Percentiles rank a stretch among this genome's conserved stretches.
Conservation (phyloP, 2,329 filamentous ascomycete genomes). For the Penicillium sp. region DNA sequence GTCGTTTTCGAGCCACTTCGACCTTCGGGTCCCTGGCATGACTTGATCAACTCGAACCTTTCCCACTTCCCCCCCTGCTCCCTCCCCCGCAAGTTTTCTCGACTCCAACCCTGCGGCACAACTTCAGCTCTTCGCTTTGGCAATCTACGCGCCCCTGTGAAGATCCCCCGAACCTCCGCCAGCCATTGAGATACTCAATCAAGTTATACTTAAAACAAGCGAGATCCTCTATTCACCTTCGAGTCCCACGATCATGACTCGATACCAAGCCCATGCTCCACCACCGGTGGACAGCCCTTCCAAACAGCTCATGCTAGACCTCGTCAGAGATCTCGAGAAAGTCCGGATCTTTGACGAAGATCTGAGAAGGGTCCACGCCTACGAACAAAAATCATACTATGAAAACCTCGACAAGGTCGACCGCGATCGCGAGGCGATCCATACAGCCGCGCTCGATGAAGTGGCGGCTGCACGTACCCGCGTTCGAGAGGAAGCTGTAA, state of each 20-base stretch:
- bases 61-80: background rate
- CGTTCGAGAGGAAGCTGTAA: conserved; percentile 59
- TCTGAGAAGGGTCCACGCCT: conserved; percentile 46
- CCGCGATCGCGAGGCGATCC: conserved; percentile 63
- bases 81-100: background rate
- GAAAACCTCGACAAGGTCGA: conserved; percentile 64
- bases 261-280: conserved; percentile 29
- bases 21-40: background rate
- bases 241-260: conserved; percentile 25
- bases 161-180: background rate
- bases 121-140: background rate
- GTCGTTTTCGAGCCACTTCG: background rate
- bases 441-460: conserved; percentile 66
- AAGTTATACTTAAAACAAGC: background rate
- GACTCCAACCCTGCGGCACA: background rate
- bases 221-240: background rate
- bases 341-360: conserved; percentile 45
- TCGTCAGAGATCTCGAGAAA: conserved; percentile 44
- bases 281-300: conserved; percentile 42
- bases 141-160: background rate
- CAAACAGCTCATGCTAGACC: conserved; percentile 42
- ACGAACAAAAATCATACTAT: conserved; percentile 50
- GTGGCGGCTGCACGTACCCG: conserved; percentile 68
- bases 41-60: background rate
- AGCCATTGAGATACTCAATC: background rate